Percentiles rank a stretch among this genome's conserved stretches.
Conservation (phyloP, 139 green algal species). For the Protoeuglena noctilucae region DNA sequence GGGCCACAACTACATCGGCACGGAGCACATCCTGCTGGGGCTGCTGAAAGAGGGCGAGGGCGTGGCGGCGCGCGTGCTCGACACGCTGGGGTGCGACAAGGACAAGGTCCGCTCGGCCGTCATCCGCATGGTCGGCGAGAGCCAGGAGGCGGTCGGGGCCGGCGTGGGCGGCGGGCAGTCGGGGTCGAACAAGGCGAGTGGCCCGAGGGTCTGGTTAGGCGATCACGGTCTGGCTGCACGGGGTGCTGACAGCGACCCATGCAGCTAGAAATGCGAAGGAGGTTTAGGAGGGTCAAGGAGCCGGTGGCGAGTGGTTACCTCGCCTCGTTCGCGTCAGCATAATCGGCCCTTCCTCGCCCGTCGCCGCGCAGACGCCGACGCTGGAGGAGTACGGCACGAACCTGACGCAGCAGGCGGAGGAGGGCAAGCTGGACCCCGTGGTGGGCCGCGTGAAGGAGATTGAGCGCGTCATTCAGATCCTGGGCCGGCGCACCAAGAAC, state of each 20-base stretch:
- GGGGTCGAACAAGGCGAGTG: conserved; percentile 90
- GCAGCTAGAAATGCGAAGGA: no score
- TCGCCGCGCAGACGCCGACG: conserved; percentile 58
- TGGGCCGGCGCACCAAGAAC: conserved; percentile 95
- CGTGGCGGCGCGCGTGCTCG: conserved; percentile 88
- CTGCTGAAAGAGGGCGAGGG: conserved; percentile 94
- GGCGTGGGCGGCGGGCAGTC: conserved; percentile 37
- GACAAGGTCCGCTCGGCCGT: conserved; percentile 76
- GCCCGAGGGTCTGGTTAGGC: no score
- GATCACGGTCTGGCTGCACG: no score
- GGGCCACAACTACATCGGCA: conserved; percentile 99
- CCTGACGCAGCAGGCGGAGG: conserved; percentile 80
- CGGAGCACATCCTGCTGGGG: conserved; percentile 96
- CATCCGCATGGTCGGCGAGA: conserved; percentile 98
- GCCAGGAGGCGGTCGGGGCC: conserved; percentile 74
- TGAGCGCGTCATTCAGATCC: conserved; percentile 95
- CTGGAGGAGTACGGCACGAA: conserved; percentile 98
- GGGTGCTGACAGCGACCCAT: no score
- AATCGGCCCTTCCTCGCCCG: no score
- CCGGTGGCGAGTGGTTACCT: no score
- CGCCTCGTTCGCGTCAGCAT: no score
- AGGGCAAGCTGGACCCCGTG: conserved; percentile 95
- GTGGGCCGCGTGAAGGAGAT: conserved; percentile 94
- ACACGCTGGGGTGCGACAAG: conserved; percentile 87
- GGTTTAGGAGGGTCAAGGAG: no score